Base-by-base conservation (phyloP, 441 rosid genomes). In the Gossypium trilobum region DNA sequence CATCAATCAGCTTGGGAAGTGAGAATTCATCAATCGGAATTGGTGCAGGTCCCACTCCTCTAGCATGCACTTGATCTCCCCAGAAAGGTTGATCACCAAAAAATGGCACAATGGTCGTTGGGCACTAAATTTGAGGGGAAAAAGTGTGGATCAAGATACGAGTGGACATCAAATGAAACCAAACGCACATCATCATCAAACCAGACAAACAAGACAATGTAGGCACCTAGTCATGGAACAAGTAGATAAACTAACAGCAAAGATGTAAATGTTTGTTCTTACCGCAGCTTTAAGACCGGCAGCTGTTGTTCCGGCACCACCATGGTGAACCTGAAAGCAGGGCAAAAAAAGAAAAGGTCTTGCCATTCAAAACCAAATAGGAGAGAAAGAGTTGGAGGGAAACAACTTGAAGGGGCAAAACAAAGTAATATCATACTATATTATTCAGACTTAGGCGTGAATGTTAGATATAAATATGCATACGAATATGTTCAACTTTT, bases 291-390 rank as follows among this genome's bases (percentile, higher is more conserved):
- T 91, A 72, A 95, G 96, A 80, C 98, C 96, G 57, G 99, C 98
- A 80, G 99, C 98, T 8, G 98, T 91, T 73, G 99, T 95, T 70
- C 98, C 98, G 72, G 98, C 98, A 80, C 99, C 98, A 70, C 99
- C 99, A 67, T 93, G 99, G 85, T 64, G 69, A 20, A 64, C 69
- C 69, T 64, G 54, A 42, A 44, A 64, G 29, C 33, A 42, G 14
- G 54, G 54, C 10, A 64, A 20, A 42, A 36, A 5, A 20, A 6
- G 9, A 64, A 42, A 31, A 20, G 54, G 75, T 17, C 33, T 62
- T 64, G 27, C 44, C 17, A 68, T 11, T 59, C 20, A 39, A 51
- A 66, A 74, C 11, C 23, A 10, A 65, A 71, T 1, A 7, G 50
- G 46, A 50, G 19, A 59, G 29, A 16, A 13, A 16, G 4, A 1